These are phyloP conservation scores for Leishmania tarentolae DNA, from an alignment of 208 protist genomes.

Conservation along the genomic window DNA sequence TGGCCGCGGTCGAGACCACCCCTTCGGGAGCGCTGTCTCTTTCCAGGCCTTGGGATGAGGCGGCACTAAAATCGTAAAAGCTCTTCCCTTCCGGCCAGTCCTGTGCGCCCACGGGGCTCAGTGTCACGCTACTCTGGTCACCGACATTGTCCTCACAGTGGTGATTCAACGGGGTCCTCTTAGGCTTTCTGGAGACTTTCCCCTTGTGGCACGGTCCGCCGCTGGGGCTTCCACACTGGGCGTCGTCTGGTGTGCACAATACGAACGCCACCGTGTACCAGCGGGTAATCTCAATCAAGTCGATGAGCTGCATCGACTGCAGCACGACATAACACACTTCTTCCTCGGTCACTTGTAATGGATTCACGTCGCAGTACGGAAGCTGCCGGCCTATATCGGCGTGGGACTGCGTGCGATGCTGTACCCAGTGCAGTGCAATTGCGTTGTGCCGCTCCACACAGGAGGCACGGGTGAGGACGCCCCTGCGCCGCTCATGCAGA, in stretches of 20 bases:
- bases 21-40: background rate
- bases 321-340: conserved; percentile 36
- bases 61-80: background rate
- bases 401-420: conserved; percentile 5
- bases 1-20: background rate
- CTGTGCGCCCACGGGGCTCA: background rate
- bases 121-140: background rate
- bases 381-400: background rate
- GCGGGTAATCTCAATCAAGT: conserved; percentile 47
- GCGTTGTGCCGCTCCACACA: conserved; percentile 28
- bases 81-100: too few species aligned
- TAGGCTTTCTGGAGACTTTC: background rate
- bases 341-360: conserved; percentile 19
- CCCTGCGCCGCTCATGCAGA: conserved; percentile 22
- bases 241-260: conserved; percentile 22
- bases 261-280: conserved; percentile 72
- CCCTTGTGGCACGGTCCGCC: background rate
- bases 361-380: conserved; percentile 22
- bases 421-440: conserved; percentile 31
- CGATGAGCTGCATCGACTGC: conserved; percentile 43
- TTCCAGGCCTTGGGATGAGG: background rate
- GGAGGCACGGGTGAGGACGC: background rate
- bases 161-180: background rate
- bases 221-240: background rate
- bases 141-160: background rate